phyloP scores from a whole-genome alignment of 805 yeast genomes.

The Yarrowia osloensis region DNA sequence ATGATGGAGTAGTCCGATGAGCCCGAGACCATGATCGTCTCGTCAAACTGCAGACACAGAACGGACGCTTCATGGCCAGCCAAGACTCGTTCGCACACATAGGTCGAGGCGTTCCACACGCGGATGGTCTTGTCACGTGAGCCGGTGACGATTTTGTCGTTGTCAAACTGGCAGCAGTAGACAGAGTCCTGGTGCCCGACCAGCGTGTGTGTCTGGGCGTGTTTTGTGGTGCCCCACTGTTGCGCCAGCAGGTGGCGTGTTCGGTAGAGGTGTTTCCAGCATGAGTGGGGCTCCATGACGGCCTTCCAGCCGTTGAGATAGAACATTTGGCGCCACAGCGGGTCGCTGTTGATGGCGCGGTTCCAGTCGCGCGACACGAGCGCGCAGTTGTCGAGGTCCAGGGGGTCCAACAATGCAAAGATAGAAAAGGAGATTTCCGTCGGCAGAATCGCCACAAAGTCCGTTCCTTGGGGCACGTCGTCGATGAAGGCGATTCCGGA shows the following conservation, averaged over 20 bases:
- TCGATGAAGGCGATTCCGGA: conserved; percentile 36
- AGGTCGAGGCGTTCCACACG: conserved; percentile 41
- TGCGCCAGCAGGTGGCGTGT: conserved; percentile 37
- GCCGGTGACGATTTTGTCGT: conserved; percentile 75
- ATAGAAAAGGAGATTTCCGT: conserved; percentile 34
- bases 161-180: conserved; percentile 74
- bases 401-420: conserved; percentile 34
- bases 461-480: conserved; percentile 30
- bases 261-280: conserved; percentile 38
- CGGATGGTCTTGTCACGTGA: conserved; percentile 50
- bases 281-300: conserved; percentile 32
- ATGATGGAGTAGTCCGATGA: conserved; percentile 43
- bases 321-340: conserved; percentile 37
- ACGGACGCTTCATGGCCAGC: conserved; percentile 39
- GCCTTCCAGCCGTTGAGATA: conserved; percentile 33
- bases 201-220: conserved; percentile 35
- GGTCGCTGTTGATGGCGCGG: conserved; percentile 30
- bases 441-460: conserved; percentile 34
- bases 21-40: conserved; percentile 41
- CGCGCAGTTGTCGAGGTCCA: conserved; percentile 33
- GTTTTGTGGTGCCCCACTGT: conserved; percentile 39
- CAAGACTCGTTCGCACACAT: conserved; percentile 35
- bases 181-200: conserved; percentile 83
- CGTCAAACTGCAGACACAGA: conserved; percentile 39
- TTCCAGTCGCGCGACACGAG: conserved; percentile 37